These are phyloP conservation scores for Sphaerobolus stellatus DNA, from an alignment of 1,284 basidiomycete genomes.

Conservation along the genomic window DNA sequence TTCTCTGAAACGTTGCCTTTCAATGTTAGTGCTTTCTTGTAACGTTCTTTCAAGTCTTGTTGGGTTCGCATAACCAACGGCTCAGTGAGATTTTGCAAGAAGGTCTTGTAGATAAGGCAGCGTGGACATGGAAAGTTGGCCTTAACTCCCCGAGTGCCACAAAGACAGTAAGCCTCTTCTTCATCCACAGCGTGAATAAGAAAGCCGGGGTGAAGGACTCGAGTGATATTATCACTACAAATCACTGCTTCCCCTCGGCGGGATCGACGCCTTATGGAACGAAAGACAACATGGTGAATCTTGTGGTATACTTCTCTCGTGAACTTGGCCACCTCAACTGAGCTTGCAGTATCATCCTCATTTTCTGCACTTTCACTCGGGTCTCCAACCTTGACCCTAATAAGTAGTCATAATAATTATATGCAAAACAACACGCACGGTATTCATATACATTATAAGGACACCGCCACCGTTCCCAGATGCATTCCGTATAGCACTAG, in stretches of 20 bases:
- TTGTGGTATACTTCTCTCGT: conserved; percentile 30
- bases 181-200: conserved; percentile 29
- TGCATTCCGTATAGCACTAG: conserved; percentile 27
- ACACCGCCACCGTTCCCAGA: conserved; percentile 32
- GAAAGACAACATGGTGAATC: conserved; percentile 22
- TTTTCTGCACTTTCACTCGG: conserved; percentile 21
- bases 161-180: conserved; percentile 28
- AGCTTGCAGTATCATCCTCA: conserved; percentile 12
- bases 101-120: conserved; percentile 23
- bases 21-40: background rate
- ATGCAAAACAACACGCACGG: conserved; percentile 18
- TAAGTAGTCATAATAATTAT: background rate
- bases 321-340: conserved; percentile 23
- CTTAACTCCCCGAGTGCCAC: conserved; percentile 20
- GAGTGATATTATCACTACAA: conserved; percentile 23
- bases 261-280: conserved; percentile 18
- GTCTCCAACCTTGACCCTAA: conserved; percentile 14
- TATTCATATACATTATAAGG: conserved; percentile 20
- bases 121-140: conserved; percentile 30
- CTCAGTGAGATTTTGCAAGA: conserved; percentile 19
- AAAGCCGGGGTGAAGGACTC: conserved; percentile 27
- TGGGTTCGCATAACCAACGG: background rate
- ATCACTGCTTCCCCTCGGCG: conserved; percentile 22
- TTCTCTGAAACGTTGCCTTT: background rate
- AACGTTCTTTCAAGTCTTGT: background rate